Percentiles rank a stretch among this genome's conserved stretches.
Conservation (phyloP, 1,284 basidiomycete species). For the Ustilago trichophora region DNA sequence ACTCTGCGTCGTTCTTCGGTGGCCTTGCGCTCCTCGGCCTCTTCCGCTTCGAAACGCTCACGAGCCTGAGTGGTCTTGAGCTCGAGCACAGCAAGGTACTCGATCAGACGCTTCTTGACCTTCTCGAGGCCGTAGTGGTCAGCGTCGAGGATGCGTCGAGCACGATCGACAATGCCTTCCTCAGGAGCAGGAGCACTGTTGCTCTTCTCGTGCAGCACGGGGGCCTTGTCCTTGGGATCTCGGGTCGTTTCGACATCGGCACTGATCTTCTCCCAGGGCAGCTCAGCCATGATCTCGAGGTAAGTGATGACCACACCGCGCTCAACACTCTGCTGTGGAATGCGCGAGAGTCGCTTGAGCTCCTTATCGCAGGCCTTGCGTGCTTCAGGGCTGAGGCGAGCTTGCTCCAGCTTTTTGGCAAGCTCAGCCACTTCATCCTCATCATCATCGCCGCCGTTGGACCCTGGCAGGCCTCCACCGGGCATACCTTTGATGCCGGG, state of each 20-base stretch:
- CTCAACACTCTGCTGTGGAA: slow-evolving; percentile 65
- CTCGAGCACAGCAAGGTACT: slow-evolving; percentile 68
- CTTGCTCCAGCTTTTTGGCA: slow-evolving; percentile 50
- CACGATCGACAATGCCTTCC: slow-evolving; percentile 60
- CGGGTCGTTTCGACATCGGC: slow-evolving; percentile 42
- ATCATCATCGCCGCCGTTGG: slow-evolving; percentile 49
- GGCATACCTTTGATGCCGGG: slow-evolving; percentile 24
- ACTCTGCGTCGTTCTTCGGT: slow-evolving; percentile 30
- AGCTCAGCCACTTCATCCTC: slow-evolving; percentile 62
- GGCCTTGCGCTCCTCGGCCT: slow-evolving; percentile 30
- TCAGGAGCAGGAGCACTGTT: slow-evolving; percentile 6
- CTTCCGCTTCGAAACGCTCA: slow-evolving; percentile 52
- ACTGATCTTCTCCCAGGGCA: slow-evolving; percentile 65
- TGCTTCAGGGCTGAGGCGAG: slow-evolving; percentile 58
- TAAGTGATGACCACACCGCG: slow-evolving; percentile 66
- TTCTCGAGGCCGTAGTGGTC: slow-evolving; percentile 69
- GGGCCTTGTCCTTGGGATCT: slow-evolving; percentile 26
- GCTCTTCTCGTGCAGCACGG: slow-evolving; percentile 31
- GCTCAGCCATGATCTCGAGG: slow-evolving; percentile 66
- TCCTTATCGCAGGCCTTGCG: slow-evolving; percentile 63
- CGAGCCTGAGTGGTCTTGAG: slow-evolving; percentile 65
- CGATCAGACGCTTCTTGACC: slow-evolving; percentile 68
- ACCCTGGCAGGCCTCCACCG: slow-evolving; percentile 25
- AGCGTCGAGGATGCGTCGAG: slow-evolving; percentile 66
- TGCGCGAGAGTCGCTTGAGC: slow-evolving; percentile 62